phyloP scores from a whole-genome alignment of 2,329 filamentous ascomycete species.

The Capronia americana region DNA sequence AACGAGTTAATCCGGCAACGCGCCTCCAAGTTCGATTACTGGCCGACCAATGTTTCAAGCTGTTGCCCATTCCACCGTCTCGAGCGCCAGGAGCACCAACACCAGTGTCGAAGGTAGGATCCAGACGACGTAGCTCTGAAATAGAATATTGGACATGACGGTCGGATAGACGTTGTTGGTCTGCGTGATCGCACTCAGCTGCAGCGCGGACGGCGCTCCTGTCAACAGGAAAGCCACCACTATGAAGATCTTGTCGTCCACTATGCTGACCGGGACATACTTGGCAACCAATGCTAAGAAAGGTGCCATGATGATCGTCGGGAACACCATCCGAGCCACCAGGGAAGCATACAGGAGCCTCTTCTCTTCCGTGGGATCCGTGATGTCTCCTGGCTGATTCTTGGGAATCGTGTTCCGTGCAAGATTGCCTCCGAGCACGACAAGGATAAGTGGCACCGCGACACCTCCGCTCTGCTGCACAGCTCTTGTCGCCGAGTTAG shows the following conservation, averaged over 20 bases:
- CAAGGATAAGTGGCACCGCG: slow-evolving; percentile 91
- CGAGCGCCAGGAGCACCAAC: slow-evolving; percentile 87
- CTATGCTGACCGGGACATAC: slow-evolving; percentile 87
- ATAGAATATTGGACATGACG: slow-evolving; percentile 89
- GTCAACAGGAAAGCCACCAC: slow-evolving; percentile 97
- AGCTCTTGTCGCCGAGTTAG: slow-evolving; percentile 90
- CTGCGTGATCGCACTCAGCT: slow-evolving; percentile 97
- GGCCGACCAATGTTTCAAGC: slow-evolving; percentile 5
- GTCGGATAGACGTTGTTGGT: slow-evolving; percentile 96
- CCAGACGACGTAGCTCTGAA: slow-evolving; percentile 97
- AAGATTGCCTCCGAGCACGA: slow-evolving; percentile 92
- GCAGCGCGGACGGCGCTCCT: slow-evolving; percentile 89
- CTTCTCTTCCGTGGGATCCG: slow-evolving; percentile 71
- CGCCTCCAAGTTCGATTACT: not conserved
- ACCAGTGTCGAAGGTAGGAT: slow-evolving; percentile 92
- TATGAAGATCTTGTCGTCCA: slow-evolving; percentile 97
- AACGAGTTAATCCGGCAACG: not conserved
- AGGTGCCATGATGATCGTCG: slow-evolving; percentile 90
- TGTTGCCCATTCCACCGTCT: slow-evolving; percentile 86
- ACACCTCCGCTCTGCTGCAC: slow-evolving; percentile 85
- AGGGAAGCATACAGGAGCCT: slow-evolving; percentile 86
- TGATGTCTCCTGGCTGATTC: slow-evolving; percentile 68
- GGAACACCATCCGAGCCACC: slow-evolving; percentile 88
- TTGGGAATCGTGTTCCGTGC: slow-evolving; percentile 85
- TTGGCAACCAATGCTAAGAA: slow-evolving; percentile 86